Evolutionary conservation across 345 rosid species (phyloP), one percentile per base, ranked within the genome.

Genomic region (Syzygium jambos): DNA sequence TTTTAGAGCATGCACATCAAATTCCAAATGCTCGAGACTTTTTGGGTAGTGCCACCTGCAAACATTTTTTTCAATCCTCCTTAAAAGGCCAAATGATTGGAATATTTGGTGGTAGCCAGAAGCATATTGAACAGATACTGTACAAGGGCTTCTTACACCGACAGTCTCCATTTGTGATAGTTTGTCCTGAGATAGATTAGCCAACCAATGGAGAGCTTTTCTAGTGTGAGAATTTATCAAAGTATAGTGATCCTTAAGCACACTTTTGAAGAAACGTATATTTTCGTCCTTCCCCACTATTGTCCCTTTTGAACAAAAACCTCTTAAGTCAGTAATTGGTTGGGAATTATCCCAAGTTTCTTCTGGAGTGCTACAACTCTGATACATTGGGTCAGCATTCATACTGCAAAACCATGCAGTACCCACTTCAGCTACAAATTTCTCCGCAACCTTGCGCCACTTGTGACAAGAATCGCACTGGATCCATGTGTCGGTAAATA

Each of bases 381-480:
- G 96, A 94, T 90, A 92, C 56, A 88, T 86, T 87, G 95, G 91
- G 88, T 97, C 95, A 85, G 86, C 84, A 91, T 96, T 95, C 98
- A 95, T 97, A 91, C 98, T 94, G 92, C 99, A 97, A 91, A 95
- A 96, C 99, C 99, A 97, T 77, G 96, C 95, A 78, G 93, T 90
- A 86, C 89, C 91, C 82, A 91, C 85, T 91, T 92, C 91, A 89
- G 92, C 91, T 61, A 88, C 88, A 87, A 86, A 87, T 57, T 88
- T 89, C 86, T 89, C 95, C 84, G 86, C 85, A 86, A 94, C 89
- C 93, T 93, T 96, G 92, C 99, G 96, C 99, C 99, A 97, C 92
- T 97, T 96, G 84, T 90, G 89, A 90, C 99, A 97, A 77, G 96
- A 92, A 92, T 97, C 98, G 84, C 99, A 97, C 92, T 97, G 99